phyloP scores from a whole-genome alignment of 2,329 filamentous ascomycete species.

The Bipolaris zeicola region DNA sequence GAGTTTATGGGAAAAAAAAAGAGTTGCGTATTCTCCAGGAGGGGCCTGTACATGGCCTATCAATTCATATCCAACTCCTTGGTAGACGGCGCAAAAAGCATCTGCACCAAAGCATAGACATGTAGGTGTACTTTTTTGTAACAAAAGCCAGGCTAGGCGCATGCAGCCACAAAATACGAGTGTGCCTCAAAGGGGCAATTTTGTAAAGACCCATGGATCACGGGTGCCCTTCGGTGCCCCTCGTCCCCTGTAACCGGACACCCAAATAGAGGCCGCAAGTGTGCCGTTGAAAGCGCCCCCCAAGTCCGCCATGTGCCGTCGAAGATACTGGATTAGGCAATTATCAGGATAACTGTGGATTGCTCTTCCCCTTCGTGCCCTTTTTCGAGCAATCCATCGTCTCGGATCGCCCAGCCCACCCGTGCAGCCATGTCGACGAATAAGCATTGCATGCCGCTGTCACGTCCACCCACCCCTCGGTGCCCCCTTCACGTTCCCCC shows the following conservation, averaged over 20 bases:
- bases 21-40: too few species aligned
- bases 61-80: background rate
- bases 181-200: slow-evolving; percentile 1
- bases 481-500: background rate
- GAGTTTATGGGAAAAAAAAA: background rate
- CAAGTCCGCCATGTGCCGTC: background rate
- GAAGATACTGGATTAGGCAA: background rate
- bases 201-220: slow-evolving; percentile 1
- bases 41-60: background rate
- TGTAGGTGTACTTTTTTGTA: too few species aligned
- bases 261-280: background rate
- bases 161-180: background rate
- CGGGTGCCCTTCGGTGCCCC: slow-evolving; percentile 1
- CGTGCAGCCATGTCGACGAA: background rate
- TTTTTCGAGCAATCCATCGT: background rate
- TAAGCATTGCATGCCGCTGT: background rate
- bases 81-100: background rate
- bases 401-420: background rate
- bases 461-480: background rate
- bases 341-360: background rate
- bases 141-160: background rate
- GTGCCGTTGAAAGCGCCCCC: background rate
- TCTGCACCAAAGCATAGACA: background rate
- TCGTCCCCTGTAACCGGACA: background rate
- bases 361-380: slow-evolving; percentile 5